Percentiles rank a stretch among this genome's conserved stretches.
Evolutionary conservation across 441 rosid genomes (phyloP).

Genomic region (Sinapis alba): DNA sequence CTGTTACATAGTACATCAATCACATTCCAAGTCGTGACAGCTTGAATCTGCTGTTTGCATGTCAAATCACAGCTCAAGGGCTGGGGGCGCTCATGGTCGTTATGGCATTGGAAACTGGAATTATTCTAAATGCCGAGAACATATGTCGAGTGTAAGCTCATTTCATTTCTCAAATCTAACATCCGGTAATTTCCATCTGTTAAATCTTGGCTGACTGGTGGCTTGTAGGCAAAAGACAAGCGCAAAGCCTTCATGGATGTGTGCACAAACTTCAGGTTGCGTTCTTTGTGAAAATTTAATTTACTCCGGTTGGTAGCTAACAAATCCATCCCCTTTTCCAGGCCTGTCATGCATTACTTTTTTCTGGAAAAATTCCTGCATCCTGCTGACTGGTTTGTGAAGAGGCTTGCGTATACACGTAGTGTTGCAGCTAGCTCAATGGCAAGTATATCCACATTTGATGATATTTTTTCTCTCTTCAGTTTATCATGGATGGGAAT

Average conservation of each 20-base stretch:
- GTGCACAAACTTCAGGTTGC: conserved; percentile 89
- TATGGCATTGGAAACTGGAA: conserved; percentile 93
- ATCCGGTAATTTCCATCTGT: neutral
- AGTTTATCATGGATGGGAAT: conserved; percentile 7
- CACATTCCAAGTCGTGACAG: conserved; percentile 9
- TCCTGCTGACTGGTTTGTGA: conserved; percentile 99
- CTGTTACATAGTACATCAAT: conserved; percentile 13
- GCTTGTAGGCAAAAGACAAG: conserved; percentile 82
- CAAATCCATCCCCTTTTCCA: conserved; percentile 45
- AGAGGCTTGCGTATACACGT: conserved; percentile 95
- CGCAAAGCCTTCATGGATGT: conserved; percentile 82
- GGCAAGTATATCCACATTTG: conserved; percentile 52
- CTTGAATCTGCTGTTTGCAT: conserved; percentile 17
- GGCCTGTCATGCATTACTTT: conserved; percentile 98
- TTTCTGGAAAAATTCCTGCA: conserved; percentile 88
- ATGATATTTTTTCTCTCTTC: conserved; percentile 16
- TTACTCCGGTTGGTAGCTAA: conserved; percentile 30
- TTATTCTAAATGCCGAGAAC: conserved; percentile 78
- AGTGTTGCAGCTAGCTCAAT: conserved; percentile 98
- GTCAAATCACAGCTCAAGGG: conserved; percentile 65
- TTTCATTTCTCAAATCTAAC: conserved; percentile 21
- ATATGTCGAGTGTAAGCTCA: conserved; percentile 73
- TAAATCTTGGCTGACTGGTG: conserved; percentile 12
- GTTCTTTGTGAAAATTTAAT: conserved; percentile 25
- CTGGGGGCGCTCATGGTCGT: conserved; percentile 91